Base-by-base conservation (phyloP, 768 basidiomycete species). In the Dioszegia hungarica region DNA sequence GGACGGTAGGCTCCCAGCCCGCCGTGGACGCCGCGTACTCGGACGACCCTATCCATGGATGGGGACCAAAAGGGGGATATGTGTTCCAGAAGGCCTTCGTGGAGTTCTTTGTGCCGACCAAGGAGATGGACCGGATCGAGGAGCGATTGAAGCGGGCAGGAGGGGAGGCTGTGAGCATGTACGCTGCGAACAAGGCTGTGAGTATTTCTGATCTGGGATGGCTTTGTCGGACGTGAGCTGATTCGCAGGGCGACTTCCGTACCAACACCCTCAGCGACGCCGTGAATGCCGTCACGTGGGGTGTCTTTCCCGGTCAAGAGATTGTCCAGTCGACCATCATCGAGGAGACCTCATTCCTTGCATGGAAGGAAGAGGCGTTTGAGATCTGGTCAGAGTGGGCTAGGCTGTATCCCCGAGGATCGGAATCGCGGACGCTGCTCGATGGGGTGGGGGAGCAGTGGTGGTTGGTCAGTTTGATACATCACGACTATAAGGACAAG, bases 291-390 rank as follows among this genome's bases (percentile, higher is more conserved):
- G 95, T 99, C 6, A 99, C 95, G 1, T 99, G 95, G 95, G 95
- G 93, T 54, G 86, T 98, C 5, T 99, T 99, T 75, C 90, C 92
- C 0, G 95, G 90, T 0, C 89, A 95, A 72, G 95, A 99, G 76
- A 87, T 99, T 43, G 83, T 86, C 1, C 94, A 97, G 69, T 89
- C 94, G 5, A 99, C 95, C 0, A 91, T 98, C 63, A 98, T 99
- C 33, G 95, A 97, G 71, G 84, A 83, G 47, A 87, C 91, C 70
- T 94, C 90, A 14, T 99, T 99, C 80, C 77, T 89, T 33, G 86
- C 90, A 0, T 99, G 95, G 95, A 97, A 93, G 86, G 90, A 94
- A 29, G 95, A 98, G 73, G 93, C 91, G 0, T 99, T 95, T 74
- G 86, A 86, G 9, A 93, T 92, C 54, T 99, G 94, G 94, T 81